Base-by-base conservation (phyloP, 2,329 filamentous ascomycete genomes). In the Aspergillus aculeatinus region DNA sequence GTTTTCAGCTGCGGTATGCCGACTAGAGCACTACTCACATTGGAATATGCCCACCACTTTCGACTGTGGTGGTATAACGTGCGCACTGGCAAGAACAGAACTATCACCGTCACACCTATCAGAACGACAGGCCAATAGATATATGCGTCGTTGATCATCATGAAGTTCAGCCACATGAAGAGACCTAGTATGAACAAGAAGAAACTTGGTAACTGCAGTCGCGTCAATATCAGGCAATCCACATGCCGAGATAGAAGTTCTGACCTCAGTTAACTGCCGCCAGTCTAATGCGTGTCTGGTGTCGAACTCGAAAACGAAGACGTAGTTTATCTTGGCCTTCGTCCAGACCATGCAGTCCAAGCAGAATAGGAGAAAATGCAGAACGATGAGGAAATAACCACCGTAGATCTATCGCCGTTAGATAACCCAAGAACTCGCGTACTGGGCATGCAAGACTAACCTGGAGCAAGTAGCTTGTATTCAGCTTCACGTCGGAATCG, bases 271-370 rank as follows among this genome's bases (percentile, higher is more conserved):
- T 31, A 97, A 81, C 73, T 96, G 88, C 67, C 91, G 87, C 92
- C 94, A 99, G 75, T 98, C 91, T 29, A 98, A 80, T 64, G 89
- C 86, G 73, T 95, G 87, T 60, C 94, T 84, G 57, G 89, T 88
- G 79, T 98, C 93, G 71, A 96, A 95, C 77, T 99, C 95, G 72
- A 99, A 99, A 67, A 98, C 92, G 75, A 97, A 97, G 57, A 89
- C 86, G 74, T 98, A 98, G 73, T 99, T 99, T 77, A 99, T 91
- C 76, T 94, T 96, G 73, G 89, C 87, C 55, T 80, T 81, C 5
- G 87, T 86, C 92, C 94, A 99, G 16, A 96, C 78, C 58, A 88
- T 87, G 73, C 93, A 96, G 70, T 92, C 88, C 39, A 96, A 70
- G 70, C 90, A 92, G 71, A 98, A 98, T n/a, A 96, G 79, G 10